Percentiles rank a stretch among this genome's conserved stretches.
Conservation (phyloP, 2,329 filamentous ascomycete genomes). For the Ophiostoma himal-ulmi region DNA sequence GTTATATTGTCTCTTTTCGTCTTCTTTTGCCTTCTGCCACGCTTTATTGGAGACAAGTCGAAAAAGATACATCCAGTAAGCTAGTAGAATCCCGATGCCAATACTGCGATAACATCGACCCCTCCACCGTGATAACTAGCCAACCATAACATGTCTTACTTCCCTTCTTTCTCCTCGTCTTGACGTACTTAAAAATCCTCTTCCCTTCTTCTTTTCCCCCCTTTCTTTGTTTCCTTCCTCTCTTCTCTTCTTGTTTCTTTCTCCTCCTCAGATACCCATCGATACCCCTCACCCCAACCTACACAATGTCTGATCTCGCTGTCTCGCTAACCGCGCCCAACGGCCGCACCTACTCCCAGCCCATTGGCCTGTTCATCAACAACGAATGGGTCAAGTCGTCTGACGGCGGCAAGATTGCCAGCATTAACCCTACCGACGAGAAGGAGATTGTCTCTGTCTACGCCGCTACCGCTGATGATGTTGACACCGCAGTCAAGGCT, state of each 20-base stretch:
- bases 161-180: neutral
- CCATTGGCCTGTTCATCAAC: constrained; percentile 73
- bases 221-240: neutral
- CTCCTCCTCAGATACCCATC: neutral
- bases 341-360: constrained; percentile 64
- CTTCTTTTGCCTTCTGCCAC: neutral
- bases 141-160: constrained; percentile 4
- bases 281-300: neutral
- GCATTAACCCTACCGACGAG: constrained; percentile 56
- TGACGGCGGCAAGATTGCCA: constrained; percentile 57
- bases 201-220: neutral
- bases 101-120: constrained; percentile 6
- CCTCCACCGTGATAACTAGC: neutral
- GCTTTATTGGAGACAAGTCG: neutral
- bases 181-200: neutral
- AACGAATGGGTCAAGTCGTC: constrained; percentile 69
- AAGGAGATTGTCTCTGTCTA: constrained; percentile 23
- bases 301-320: constrained; percentile 22
- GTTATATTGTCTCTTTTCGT: neutral
- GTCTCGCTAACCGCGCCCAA: constrained; percentile 69
- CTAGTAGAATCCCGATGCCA: neutral
- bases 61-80: neutral
- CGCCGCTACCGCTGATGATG: constrained; percentile 21
- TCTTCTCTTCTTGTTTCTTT: neutral
- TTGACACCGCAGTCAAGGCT: constrained; percentile 25